These are phyloP conservation scores for Microcera coccophila DNA, from an alignment of 2,329 filamentous ascomycete species.

Conservation along the genomic window DNA sequence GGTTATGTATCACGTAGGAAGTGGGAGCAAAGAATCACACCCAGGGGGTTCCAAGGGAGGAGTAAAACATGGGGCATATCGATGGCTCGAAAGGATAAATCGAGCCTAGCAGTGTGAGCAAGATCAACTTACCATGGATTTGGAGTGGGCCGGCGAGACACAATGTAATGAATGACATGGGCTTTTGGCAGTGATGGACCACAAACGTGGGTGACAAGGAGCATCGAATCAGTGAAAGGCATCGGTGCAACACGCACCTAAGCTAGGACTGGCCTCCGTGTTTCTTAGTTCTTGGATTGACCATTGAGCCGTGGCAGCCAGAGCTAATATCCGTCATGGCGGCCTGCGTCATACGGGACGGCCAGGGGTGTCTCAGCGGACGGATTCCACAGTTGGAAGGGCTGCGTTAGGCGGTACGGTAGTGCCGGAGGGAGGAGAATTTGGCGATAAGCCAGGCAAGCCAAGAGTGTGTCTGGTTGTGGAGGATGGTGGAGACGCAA, in stretches of 20 bases:
- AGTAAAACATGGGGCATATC: constrained; percentile 32
- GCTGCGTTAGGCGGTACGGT: constrained; percentile 21
- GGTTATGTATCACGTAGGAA: constrained; percentile 31
- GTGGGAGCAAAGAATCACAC: constrained; percentile 12
- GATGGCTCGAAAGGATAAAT: constrained; percentile 36
- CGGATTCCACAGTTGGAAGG: constrained; percentile 27
- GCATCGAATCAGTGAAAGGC: constrained; percentile 9
- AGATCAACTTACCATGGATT: constrained; percentile 37
- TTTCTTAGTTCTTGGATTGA: constrained; percentile 23
- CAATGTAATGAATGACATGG: constrained; percentile 28
- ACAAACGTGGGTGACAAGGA: constrained; percentile 1
- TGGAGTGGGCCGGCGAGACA: constrained; percentile 34
- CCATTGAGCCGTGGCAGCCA: constrained; percentile 23
- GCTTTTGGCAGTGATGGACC: constrained; percentile 13
- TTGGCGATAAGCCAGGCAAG: background rate
- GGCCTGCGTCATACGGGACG: constrained; percentile 31
- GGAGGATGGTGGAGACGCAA: constrained; percentile 9
- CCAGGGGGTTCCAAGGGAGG: constrained; percentile 30
- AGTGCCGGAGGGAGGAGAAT: constrained; percentile 23
- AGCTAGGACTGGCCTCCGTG: constrained; percentile 20
- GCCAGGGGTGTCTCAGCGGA: constrained; percentile 35
- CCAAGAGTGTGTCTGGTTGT: constrained; percentile 5
- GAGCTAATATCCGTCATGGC: constrained; percentile 25
- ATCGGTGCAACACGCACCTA: constrained; percentile 13
- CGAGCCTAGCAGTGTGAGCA: constrained; percentile 32